These are phyloP conservation scores for Coemansia sp. DNA, from an alignment of 192 early-diverging fungal species.

Conservation along the genomic window DNA sequence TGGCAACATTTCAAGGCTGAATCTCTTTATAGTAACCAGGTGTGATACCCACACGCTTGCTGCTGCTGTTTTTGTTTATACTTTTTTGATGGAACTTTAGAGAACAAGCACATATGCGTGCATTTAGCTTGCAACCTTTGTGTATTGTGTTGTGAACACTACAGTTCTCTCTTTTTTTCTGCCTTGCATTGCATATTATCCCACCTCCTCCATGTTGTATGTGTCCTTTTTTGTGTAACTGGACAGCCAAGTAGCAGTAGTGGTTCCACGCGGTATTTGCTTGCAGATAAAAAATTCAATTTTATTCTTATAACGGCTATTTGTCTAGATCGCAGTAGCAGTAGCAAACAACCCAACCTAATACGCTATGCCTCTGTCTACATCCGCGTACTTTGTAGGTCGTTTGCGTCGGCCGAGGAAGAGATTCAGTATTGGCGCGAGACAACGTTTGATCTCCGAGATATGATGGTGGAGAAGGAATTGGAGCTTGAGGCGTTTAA, in stretches of 20 bases:
- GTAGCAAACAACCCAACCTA: background rate
- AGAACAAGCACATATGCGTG: background rate
- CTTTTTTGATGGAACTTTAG: background rate
- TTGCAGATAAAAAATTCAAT: background rate
- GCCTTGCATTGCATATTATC: background rate
- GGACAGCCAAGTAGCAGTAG: background rate
- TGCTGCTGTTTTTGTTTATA: background rate
- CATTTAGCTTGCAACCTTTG: background rate
- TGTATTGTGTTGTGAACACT: background rate
- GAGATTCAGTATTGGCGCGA: constrained; percentile 71
- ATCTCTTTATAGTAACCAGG: background rate
- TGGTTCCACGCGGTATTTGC: background rate
- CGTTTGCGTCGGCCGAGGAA: constrained; percentile 60
- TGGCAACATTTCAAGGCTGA: background rate
- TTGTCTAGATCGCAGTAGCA: background rate
- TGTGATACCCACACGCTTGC: background rate
- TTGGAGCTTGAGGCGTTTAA: constrained; percentile 66
- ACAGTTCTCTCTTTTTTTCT: background rate
- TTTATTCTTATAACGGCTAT: background rate
- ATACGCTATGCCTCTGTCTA: background rate
- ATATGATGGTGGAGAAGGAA: constrained; percentile 59
- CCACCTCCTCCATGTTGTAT: background rate
- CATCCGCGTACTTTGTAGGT: background rate
- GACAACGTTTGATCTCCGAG: constrained; percentile 55
- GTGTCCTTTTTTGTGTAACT: background rate